Evolutionary conservation across 2,329 filamentous ascomycete genomes (phyloP).

Genomic region (Didymella pinodella): DNA sequence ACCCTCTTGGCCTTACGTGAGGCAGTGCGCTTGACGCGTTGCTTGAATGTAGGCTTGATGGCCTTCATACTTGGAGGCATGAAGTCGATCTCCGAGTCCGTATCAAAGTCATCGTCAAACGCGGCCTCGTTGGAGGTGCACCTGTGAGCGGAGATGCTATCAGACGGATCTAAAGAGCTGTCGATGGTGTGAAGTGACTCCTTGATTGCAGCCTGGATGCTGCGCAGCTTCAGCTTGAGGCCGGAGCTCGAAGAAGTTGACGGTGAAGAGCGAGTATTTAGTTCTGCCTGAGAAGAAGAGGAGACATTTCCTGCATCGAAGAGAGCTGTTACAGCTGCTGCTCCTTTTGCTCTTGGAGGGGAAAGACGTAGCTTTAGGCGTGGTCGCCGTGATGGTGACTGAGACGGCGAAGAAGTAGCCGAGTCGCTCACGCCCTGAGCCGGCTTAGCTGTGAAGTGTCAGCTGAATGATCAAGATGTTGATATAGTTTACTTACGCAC

Average conservation of each 20-base stretch:
- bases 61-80: conserved; percentile 13
- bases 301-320: neutral
- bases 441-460: neutral
- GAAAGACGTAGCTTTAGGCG: neutral
- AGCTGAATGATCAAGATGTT: neutral
- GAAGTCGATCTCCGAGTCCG: conserved; percentile 27
- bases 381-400: neutral
- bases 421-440: neutral
- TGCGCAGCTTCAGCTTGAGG: conserved; percentile 25
- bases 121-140: conserved; percentile 1
- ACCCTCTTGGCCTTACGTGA: conserved; percentile 5
- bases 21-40: neutral
- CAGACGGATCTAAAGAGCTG: neutral
- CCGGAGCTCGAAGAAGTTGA: conserved; percentile 1
- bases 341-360: neutral
- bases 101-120: conserved; percentile 11
- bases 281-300: neutral
- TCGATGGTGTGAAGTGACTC: neutral
- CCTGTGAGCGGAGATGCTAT: neutral
- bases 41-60: neutral
- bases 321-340: too few species aligned
- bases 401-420: neutral
- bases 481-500: neutral
- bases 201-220: conserved; percentile 19
- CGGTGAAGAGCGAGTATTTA: neutral